These are phyloP conservation scores for Petunia axillaris DNA, from an alignment of 257 asterid genomes.

Conservation along the genomic window DNA sequence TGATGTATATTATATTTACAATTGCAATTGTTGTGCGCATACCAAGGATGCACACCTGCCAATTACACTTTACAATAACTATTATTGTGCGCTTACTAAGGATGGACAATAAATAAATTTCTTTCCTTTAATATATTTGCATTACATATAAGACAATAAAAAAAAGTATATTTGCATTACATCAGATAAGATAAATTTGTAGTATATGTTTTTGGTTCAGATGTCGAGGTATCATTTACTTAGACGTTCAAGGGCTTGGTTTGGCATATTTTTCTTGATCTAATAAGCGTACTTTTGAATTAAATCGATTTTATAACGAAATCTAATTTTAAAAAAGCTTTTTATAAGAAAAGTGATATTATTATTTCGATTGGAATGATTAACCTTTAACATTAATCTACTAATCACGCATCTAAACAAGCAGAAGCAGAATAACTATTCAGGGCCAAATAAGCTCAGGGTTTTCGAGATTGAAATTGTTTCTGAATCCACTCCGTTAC, in stretches of 20 bases:
- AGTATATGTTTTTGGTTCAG: neutral
- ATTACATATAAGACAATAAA: neutral
- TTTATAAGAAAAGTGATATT: neutral
- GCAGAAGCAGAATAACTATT: neutral
- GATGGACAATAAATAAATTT: slow-evolving; percentile 6
- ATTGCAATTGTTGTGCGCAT: neutral
- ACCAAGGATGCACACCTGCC: neutral
- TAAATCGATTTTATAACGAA: neutral
- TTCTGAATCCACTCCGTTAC: no score
- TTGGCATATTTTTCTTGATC: neutral
- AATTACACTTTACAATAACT: neutral
- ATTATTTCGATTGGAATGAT: neutral
- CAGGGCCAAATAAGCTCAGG: no score
- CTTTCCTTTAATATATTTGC: neutral
- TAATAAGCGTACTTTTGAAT: neutral
- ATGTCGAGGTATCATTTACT: neutral
- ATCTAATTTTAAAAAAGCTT: neutral
- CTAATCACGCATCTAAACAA: neutral
- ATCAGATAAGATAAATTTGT: neutral
- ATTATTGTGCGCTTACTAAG: neutral
- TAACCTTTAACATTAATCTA: neutral
- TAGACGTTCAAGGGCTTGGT: neutral
- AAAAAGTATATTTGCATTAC: neutral
- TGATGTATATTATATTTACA: neutral
- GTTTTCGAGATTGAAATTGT: no score